phyloP scores from a whole-genome alignment of 148 eudicot genomes.

The Rhododendron molle region DNA sequence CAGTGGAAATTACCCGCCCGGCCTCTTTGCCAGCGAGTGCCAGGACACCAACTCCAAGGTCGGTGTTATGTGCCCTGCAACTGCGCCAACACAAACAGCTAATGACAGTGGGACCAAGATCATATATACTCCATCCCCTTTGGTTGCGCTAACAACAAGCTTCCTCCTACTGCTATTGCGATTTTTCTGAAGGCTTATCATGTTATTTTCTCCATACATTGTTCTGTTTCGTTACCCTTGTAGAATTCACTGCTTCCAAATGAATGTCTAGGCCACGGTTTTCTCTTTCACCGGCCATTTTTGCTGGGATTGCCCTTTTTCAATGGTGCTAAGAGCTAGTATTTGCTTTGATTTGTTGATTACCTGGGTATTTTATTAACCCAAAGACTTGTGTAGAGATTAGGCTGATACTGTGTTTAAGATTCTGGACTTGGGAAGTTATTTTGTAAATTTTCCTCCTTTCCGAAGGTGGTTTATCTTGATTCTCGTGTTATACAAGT shows the following conservation, averaged over 20 bases:
- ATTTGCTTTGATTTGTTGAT: not conserved
- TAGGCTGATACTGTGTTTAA: not conserved
- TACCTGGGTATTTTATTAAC: not conserved
- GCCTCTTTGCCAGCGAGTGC: constrained; percentile 56
- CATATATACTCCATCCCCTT: not conserved
- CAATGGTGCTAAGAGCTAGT: not conserved
- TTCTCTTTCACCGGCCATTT: not conserved
- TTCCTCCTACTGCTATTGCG: not conserved
- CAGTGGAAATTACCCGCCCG: constrained; percentile 62
- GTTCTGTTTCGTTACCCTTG: not conserved
- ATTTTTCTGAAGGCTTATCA: not conserved
- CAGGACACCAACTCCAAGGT: constrained; percentile 24
- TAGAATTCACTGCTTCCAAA: not conserved
- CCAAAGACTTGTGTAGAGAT: not conserved
- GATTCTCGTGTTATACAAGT: not conserved
- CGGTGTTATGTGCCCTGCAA: constrained; percentile 47
- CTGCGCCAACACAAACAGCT: constrained; percentile 5
- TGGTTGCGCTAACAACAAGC: constrained; percentile 3
- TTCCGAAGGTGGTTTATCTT: not conserved
- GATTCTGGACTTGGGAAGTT: not conserved
- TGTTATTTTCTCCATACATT: not conserved
- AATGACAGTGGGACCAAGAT: not conserved
- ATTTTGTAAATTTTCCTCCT: not conserved
- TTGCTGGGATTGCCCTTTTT: not conserved
- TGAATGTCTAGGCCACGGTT: not conserved